Base-by-base conservation (phyloP, 108 stramenopile genomes). In the Discostella stelligeroides region DNA sequence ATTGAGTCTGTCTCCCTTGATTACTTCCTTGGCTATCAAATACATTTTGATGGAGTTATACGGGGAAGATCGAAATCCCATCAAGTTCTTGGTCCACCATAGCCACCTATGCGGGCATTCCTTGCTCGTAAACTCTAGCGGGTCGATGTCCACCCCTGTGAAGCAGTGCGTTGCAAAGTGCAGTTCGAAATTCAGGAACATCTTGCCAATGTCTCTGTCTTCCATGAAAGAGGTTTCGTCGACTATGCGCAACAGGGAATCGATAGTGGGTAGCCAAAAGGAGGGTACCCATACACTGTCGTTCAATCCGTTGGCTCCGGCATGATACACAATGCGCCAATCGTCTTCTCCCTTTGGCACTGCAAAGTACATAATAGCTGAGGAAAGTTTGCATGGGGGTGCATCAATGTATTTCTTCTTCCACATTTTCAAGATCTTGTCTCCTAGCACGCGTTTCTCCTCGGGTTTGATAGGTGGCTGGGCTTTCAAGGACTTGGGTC, bases 231-330 rank as follows among this genome's bases (percentile, higher is more conserved):
- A n/a, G 0, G 43, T 27, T 1, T 20, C 17, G 25, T 67, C 66
- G 5, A 76, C 25, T 25, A 56, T 51, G 0, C 68, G 60, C 0
- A 70, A 23, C 5, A 75, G 12, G 0, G 80, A 70, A 3, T 53
- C 66, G 0, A 70, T 18, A 0, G 77, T 75, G 10, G 73, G 82
- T 2, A 81, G 56, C 53, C 40, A 57, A 58, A 83, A 83, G 0
- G 55, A 65, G 15, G 82, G 82, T 0, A 60, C 68, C 78, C 78
- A 83, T 7, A 80, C 57, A 12, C 58, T 14, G 12, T 66, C 69
- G 20, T 83, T 83, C n/a, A 83, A 37, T 0, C 63, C 57, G 40
- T 58, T n/a, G n/a, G n/a, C n/a, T n/a, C n/a, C n/a, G n/a, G n/a
- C n/a, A n/a, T n/a, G n/a, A n/a, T n/a, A n/a, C n/a, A n/a, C n/a